phyloP scores from a whole-genome alignment of 495 filamentous ascomycete species.

The Aspergillus biplanus region DNA sequence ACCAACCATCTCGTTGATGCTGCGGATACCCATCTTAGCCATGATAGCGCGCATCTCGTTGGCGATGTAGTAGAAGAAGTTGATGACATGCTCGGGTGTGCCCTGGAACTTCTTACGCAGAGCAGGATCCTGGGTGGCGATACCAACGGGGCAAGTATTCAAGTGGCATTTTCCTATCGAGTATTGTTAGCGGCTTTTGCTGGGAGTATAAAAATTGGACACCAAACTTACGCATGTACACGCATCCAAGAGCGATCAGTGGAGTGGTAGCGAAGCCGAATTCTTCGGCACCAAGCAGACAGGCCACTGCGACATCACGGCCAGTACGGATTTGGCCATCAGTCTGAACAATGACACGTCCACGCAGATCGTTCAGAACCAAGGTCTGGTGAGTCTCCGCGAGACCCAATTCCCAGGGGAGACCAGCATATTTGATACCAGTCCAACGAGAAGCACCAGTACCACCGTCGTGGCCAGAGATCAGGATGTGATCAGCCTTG shows the following conservation, averaged over 20 bases:
- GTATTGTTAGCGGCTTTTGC: constrained; percentile 17
- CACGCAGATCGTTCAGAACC: constrained; percentile 97
- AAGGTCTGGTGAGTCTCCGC: constrained; percentile 98
- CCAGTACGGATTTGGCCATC: constrained; percentile 96
- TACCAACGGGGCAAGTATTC: constrained; percentile 95
- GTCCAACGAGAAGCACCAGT: constrained; percentile 99
- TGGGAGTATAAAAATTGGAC: neutral
- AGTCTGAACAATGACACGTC: constrained; percentile 95
- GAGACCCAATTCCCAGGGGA: constrained; percentile 97
- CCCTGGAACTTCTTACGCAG: constrained; percentile 94
- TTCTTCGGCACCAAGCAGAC: constrained; percentile 94
- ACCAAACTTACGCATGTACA: constrained; percentile 81
- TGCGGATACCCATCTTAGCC: constrained; percentile 93
- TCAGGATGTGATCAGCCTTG: constrained; percentile 96
- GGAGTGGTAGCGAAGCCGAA: constrained; percentile 98
- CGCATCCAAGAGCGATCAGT: constrained; percentile 96
- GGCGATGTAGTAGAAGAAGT: constrained; percentile 99
- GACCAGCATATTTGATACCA: constrained; percentile 98
- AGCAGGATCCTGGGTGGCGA: constrained; percentile 95
- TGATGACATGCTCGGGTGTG: constrained; percentile 97
- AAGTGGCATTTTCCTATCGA: constrained; percentile 49
- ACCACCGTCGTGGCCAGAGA: constrained; percentile 97
- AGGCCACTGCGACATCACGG: constrained; percentile 94
- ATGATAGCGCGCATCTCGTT: constrained; percentile 99
- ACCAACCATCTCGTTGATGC: constrained; percentile 98